Base-by-base conservation (phyloP, 805 yeast species). In the Zygosaccharomyces pseudorouxii region DNA sequence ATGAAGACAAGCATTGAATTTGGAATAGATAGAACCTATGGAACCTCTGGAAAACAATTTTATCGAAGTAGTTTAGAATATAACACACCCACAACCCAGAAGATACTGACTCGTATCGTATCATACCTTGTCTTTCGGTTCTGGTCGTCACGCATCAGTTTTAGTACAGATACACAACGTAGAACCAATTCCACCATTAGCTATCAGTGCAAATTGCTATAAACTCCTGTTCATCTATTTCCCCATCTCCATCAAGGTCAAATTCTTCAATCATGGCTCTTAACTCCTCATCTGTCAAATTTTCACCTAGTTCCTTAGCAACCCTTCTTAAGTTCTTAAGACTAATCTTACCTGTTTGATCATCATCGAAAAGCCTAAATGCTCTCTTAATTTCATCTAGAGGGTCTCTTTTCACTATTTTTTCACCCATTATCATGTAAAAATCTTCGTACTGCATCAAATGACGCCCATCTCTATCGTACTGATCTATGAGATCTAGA, bases 251-350 rank as follows among this genome's bases (percentile, higher is more conserved):
- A 64, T 93, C 97, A 45, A 90, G 71, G 69, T 93, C 99, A 63
- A 93, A 93, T 67, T 92, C 98, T 53, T 90, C 96, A 55, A 93
- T 93, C 99, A 93, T 93, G 4, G 97, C 97, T 56, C 86, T 77
- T 45, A 93, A 73, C 62, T 93, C 99, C 50, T 89, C 96, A 57
- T 93, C 99, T 5, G 88, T 82, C 49, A 93, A 71, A 57, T 84
- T 86, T 66, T 93, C 99, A 2, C 97, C 97, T 49, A 93, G 71
- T 56, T 92, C 97, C 57, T 86, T 86, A 9, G 97, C 93, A 1
- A 92, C 96, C 52, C 93, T 77, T 65, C 95, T 80, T 50, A 93
- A 75, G 62, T 89, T 86, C 55, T 90, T 77, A 43, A 92, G 72
- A 48, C 86, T 80, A 54, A 90, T 89, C 63, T 84, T 86, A 0